Percentiles rank a stretch among this genome's conserved stretches.
Conservation (phyloP, 225 moss, liverwort and hornwort species). For the Straminergon stramineum region DNA sequence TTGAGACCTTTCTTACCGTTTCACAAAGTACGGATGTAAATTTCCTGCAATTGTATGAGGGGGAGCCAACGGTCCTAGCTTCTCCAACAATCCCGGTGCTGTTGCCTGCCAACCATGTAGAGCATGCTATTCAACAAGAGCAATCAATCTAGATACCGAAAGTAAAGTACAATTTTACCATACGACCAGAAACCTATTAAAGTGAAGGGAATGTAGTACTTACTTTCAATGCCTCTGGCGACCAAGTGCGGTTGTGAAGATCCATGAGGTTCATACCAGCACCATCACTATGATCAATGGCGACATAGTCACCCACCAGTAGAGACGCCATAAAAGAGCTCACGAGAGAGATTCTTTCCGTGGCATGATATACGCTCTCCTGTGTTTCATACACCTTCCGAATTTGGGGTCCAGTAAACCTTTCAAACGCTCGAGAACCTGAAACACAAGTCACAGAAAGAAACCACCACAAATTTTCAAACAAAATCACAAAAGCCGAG, state of each 20-base stretch:
- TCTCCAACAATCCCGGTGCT: conserved; percentile 60
- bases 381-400: conserved; percentile 74
- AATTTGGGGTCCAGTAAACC: conserved; percentile 92
- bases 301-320: conserved; percentile 76
- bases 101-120: conserved; percentile 47
- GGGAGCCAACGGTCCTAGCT: conserved; percentile 72
- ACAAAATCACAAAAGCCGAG: neutral
- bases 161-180: neutral
- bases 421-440: conserved; percentile 79
- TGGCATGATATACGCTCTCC: conserved; percentile 57
- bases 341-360: conserved; percentile 84
- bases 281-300: conserved; percentile 90
- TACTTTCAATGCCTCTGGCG: conserved; percentile 62
- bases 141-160: neutral
- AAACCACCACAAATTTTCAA: neutral
- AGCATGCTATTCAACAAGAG: neutral
- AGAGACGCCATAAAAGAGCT: conserved; percentile 96
- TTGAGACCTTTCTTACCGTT: conserved; percentile 26
- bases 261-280: conserved; percentile 98
- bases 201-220: neutral
- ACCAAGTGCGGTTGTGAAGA: conserved; percentile 65
- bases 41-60: conserved; percentile 68
- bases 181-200: neutral
- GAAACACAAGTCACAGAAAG: conserved; percentile 5
- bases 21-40: conserved; percentile 51